Percentiles rank a stretch among this genome's conserved stretches.
phyloP scores from a whole-genome alignment of 164 flowering plant species.

The Sextonia rubra region DNA sequence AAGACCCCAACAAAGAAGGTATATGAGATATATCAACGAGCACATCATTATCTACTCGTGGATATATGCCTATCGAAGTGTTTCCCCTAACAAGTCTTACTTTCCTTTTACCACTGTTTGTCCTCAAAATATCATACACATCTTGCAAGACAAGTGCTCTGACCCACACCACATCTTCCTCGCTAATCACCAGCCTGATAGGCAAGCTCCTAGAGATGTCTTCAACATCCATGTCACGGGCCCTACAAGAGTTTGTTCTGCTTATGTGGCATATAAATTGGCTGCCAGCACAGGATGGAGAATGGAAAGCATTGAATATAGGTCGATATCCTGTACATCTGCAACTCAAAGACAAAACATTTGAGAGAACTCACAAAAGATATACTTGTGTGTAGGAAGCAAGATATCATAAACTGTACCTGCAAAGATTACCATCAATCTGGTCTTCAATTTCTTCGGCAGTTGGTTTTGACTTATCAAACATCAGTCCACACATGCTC shows the following conservation, averaged over 20 bases:
- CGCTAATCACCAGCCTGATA: not conserved
- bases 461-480: not conserved
- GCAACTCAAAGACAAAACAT: not conserved
- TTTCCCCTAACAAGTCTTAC: constrained; percentile 7
- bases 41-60: not conserved
- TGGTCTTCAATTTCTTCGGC: constrained; percentile 11
- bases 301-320: constrained; percentile 8
- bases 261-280: not conserved
- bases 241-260: not conserved
- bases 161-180: constrained; percentile 7
- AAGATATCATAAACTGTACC: constrained; percentile 1
- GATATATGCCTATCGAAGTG: constrained; percentile 11
- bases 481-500: constrained; percentile 8
- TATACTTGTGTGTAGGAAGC: not conserved
- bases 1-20: constrained; percentile 5
- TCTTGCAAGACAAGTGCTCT: constrained; percentile 8
- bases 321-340: constrained; percentile 13
- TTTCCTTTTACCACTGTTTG: constrained; percentile 7
- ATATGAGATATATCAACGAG: constrained; percentile 8
- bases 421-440: constrained; percentile 12
- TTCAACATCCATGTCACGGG: constrained; percentile 1
- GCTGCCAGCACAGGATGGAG: not conserved
- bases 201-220: constrained; percentile 9
- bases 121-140: constrained; percentile 4
- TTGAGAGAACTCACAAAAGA: not conserved